Conservation (phyloP, 208 protist species). For the Acanthamoeba sp. region DNA sequence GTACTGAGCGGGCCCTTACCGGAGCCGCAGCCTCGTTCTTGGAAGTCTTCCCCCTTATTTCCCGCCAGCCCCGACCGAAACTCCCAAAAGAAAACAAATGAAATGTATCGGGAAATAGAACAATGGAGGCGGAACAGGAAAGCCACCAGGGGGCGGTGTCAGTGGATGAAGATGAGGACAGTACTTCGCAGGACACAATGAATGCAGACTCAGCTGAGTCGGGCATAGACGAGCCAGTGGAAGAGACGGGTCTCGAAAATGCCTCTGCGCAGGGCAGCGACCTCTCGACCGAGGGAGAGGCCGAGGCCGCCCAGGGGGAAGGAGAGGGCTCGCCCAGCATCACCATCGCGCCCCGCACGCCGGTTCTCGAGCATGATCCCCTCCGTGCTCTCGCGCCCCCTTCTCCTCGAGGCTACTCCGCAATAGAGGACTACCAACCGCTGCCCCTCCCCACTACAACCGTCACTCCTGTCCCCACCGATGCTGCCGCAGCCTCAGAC, state of each 20-base stretch:
- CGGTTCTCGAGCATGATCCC: slow-evolving; percentile 20
- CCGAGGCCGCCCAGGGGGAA: background rate
- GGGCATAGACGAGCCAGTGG: no score
- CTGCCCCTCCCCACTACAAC: background rate
- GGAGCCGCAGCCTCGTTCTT: background rate
- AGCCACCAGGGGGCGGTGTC: no score
- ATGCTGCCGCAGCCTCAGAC: no score
- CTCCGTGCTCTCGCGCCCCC: background rate
- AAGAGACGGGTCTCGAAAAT: no score
- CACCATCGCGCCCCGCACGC: slow-evolving; percentile 42
- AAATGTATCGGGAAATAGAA: background rate
- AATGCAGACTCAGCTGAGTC: no score
- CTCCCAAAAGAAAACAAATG: background rate
- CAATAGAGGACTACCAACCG: background rate
- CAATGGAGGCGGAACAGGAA: no score
- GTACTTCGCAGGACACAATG: no score
- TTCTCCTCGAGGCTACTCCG: background rate
- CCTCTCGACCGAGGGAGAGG: background rate
- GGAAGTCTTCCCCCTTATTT: slow-evolving; percentile 13
- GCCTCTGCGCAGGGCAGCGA: no score
- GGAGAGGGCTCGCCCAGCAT: background rate
- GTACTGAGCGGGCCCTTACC: no score
- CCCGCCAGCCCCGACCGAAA: background rate
- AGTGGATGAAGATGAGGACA: no score
- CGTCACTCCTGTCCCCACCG: background rate